phyloP scores from a whole-genome alignment of 306 rosid species.

The Luffa aegyptiaca region DNA sequence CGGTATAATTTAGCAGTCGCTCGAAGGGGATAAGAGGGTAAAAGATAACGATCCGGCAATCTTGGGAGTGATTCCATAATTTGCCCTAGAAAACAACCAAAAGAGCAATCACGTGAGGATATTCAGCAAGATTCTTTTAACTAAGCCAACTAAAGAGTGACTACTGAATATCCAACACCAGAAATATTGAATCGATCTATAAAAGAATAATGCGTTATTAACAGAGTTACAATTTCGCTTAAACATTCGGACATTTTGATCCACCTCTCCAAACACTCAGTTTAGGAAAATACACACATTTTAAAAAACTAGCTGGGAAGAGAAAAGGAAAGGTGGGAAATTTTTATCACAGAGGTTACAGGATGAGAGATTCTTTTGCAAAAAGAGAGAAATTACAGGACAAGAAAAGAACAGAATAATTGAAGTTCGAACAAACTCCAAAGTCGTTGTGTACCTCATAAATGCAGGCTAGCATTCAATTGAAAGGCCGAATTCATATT shows the following conservation, averaged over 20 bases:
- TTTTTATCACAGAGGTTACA: neutral
- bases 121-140: neutral
- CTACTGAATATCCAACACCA: neutral
- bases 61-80: neutral
- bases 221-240: neutral
- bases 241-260: neutral
- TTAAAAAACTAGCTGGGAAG: neutral
- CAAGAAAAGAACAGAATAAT: neutral
- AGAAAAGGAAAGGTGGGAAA: neutral
- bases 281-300: neutral
- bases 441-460: slow-evolving; percentile 4
- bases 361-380: neutral
- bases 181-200: neutral
- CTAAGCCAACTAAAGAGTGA: neutral
- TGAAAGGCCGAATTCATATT: neutral
- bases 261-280: neutral
- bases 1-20: slow-evolving; percentile 1
- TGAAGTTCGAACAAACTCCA: neutral
- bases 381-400: neutral
- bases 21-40: neutral
- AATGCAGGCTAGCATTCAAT: neutral
- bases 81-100: slow-evolving; percentile 7
- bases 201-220: neutral
- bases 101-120: neutral
- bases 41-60: neutral